A percentile compares a stretch with the other conserved stretches of the same genome.
These are phyloP conservation scores for Talaromyces sp. DNA, from an alignment of 2,329 filamentous ascomycete genomes.

Conservation along the genomic window DNA sequence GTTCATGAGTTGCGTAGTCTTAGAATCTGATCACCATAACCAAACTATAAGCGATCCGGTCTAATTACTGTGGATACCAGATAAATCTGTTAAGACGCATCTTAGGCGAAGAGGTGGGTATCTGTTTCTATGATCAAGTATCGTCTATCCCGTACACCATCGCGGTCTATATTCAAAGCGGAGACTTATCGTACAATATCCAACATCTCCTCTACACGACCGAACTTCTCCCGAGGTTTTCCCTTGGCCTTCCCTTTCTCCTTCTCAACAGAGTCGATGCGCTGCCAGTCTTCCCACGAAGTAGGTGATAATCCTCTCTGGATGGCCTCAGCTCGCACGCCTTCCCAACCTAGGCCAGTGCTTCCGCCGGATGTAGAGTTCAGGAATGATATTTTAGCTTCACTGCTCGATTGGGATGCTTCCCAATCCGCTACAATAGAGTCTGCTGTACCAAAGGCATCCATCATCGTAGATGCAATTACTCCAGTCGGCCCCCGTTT, in stretches of 20 bases:
- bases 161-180: neutral
- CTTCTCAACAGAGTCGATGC: conserved; percentile 76
- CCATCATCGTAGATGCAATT: conserved; percentile 92
- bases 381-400: conserved; percentile 42
- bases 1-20: neutral
- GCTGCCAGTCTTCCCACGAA: conserved; percentile 80
- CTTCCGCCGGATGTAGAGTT: conserved; percentile 39
- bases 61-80: conserved; percentile 2
- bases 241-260: conserved; percentile 63
- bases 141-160: neutral
- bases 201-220: conserved; percentile 57
- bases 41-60: neutral
- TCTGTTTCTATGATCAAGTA: neutral
- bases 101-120: conserved; percentile 1
- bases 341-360: conserved; percentile 69
- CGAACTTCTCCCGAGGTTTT: conserved; percentile 73
- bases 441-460: conserved; percentile 87
- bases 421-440: conserved; percentile 77
- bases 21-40: neutral
- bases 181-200: conserved; percentile 33
- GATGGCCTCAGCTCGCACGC: conserved; percentile 60
- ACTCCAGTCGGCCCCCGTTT: conserved; percentile 93
- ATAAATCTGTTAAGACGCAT: neutral
- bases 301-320: conserved; percentile 60
- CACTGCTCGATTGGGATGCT: conserved; percentile 21